Evolutionary conservation across 2,329 filamentous ascomycete genomes (phyloP), one percentile per base, ranked within the genome.

Genomic region (Stemphylium beticola): DNA sequence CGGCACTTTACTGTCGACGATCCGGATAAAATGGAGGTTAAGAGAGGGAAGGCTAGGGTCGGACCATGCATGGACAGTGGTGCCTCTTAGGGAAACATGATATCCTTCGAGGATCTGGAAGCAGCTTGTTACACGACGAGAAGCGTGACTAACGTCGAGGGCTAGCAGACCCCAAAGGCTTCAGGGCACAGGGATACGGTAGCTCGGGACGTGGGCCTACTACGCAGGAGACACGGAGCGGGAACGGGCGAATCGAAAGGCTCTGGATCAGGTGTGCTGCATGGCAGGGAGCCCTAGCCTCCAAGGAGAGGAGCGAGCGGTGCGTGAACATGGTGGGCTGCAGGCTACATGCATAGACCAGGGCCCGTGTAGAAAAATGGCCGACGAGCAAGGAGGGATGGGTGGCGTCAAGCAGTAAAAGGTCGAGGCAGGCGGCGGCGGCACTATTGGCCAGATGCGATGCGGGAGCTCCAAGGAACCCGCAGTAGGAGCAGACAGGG

Each of bases 21-120:
- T 73, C 74, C 72, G 74, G 73, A 69, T 75, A 75, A 75, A 61
- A 76, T 74, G 66, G 69, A 73, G 68, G 68, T 68, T 71, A 71
- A 74, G 68, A 66, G 64, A 66, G 65, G 64, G 58, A 32, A 65
- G 67, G 64, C 67, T 67, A 65, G 72, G 73, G 68, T 71, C 62
- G 64, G 67, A 69, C 61, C 62, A 72, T 62, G 66, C 64, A 69
- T 74, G 70, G 72, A 73, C 66, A 65, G 60, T 55, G 57, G 62
- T 63, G 53, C 62, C 59, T 69, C 65, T 71, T 72, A 68, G 68
- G 68, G 63, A 69, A 73, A 71, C 66, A 71, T 72, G 67, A 71
- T 74, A 73, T 69, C 66, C 66, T 68, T 68, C 67, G 68, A 70
- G 68, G 69, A 72, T 70, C 67, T 74, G 71, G 71, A 72, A 65